Evolutionary conservation across 306 rosid species (phyloP).

Genomic region (Castanospermum australe): DNA sequence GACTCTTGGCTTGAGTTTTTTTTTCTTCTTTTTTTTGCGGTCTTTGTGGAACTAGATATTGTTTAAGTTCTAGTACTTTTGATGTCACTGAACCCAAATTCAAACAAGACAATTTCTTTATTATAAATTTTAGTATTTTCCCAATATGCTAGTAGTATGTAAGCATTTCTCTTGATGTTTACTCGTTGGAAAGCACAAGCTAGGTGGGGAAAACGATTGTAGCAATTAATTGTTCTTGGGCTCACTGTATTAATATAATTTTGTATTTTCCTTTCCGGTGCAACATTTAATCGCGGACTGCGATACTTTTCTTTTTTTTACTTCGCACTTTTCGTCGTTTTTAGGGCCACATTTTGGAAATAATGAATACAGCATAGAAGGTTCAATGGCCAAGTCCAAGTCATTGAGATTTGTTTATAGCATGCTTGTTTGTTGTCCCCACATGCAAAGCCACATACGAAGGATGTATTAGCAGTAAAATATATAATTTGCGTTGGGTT

Average conservation of each 20-base stretch:
- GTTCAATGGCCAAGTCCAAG: slow-evolving; percentile 6
- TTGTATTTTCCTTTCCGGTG: background rate
- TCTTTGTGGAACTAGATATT: background rate
- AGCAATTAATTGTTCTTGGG: slow-evolving; percentile 1
- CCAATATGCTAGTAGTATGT: background rate
- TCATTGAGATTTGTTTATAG: slow-evolving; percentile 10
- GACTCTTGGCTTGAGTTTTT: background rate
- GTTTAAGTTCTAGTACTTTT: background rate
- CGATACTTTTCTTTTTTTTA: slow-evolving; percentile 16
- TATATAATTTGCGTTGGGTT: slow-evolving; percentile 14
- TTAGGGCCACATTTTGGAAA: slow-evolving; percentile 6
- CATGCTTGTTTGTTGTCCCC: slow-evolving; percentile 37
- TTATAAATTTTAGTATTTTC: background rate
- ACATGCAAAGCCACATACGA: slow-evolving; percentile 37
- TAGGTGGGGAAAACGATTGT: background rate
- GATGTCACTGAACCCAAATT: background rate
- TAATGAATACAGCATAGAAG: slow-evolving; percentile 17
- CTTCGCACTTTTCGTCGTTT: slow-evolving; percentile 1
- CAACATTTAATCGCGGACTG: background rate
- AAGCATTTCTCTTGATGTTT: background rate
- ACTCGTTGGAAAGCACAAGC: background rate
- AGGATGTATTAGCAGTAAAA: slow-evolving; percentile 4
- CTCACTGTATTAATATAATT: slow-evolving; percentile 3
- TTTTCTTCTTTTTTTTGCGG: background rate
- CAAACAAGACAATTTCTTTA: background rate